A percentile compares a stretch with the other conserved stretches of the same genome.
Conservation (phyloP, 192 early-diverging fungal genomes). For the Rhizophagus sp. region DNA sequence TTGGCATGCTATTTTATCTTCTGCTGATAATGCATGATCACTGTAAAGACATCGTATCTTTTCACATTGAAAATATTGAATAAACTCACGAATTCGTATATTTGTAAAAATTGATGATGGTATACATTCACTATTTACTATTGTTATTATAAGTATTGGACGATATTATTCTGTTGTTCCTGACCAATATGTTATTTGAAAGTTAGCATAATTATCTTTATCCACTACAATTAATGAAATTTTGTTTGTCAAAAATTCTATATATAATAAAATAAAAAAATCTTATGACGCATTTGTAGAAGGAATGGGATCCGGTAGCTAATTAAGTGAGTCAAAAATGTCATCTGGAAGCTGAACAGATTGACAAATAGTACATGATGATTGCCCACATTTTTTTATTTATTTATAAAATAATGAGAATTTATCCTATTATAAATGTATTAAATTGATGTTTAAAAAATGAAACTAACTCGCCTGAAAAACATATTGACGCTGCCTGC, state of each 20-base stretch:
- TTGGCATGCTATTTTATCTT: slow-evolving; percentile 1
- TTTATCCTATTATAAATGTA: not conserved
- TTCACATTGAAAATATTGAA: not conserved
- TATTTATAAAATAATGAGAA: not conserved
- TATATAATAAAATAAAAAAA: too few relatives aligned
- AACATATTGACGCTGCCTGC: not conserved
- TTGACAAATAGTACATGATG: not conserved
- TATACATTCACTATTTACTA: not conserved
- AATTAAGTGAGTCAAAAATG: not conserved
- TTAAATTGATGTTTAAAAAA: not conserved
- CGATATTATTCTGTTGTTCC: not conserved
- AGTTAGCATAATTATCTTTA: not conserved
- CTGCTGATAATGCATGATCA: slow-evolving; percentile 6
- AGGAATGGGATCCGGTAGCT: not conserved
- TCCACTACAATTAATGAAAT: not conserved
- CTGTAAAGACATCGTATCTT: not conserved
- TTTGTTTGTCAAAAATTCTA: too few relatives aligned
- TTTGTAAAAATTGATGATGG: not conserved
- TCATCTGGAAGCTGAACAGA: not conserved
- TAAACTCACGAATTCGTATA: not conserved
- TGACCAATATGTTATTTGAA: not conserved
- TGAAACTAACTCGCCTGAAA: not conserved
- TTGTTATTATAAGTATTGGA: slow-evolving; percentile 1
- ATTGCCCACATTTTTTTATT: not conserved
- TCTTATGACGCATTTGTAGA: not conserved